These are phyloP conservation scores for Ploettnerulaceae sp. DNA, from an alignment of 2,329 filamentous ascomycete genomes.

Conservation along the genomic window DNA sequence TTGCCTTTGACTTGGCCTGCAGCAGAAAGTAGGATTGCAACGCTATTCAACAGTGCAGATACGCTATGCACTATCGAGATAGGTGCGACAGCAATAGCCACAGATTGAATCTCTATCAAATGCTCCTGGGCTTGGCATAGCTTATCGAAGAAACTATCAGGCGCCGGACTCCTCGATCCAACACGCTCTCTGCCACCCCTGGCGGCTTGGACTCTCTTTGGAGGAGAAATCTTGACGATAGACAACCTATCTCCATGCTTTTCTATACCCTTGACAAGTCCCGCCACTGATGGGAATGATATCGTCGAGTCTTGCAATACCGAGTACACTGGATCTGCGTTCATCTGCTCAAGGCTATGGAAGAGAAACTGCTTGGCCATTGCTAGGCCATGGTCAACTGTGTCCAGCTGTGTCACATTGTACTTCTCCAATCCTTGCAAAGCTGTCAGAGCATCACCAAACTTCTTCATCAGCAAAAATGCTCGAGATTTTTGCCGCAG, in stretches of 20 bases:
- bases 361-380: conserved; percentile 64
- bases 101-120: conserved; percentile 56
- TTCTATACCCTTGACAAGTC: conserved; percentile 20
- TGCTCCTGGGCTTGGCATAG: conserved; percentile 61
- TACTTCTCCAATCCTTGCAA: conserved; percentile 48
- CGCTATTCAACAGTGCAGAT: conserved; percentile 59
- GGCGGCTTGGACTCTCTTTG: conserved; percentile 19
- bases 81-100: conserved; percentile 45
- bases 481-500: conserved; percentile 47
- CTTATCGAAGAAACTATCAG: conserved; percentile 37
- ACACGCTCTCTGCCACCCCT: conserved; percentile 15
- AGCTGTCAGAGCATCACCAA: conserved; percentile 51
- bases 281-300: conserved; percentile 66
- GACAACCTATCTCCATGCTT: conserved; percentile 24
- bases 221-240: conserved; percentile 20
- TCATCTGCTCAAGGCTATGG: conserved; percentile 67
- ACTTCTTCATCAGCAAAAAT: conserved; percentile 43
- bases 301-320: conserved; percentile 90
- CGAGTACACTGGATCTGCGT: conserved; percentile 77
- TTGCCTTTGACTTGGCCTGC: conserved; percentile 46
- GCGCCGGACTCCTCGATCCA: conserved; percentile 22
- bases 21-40: conserved; percentile 61
- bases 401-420: conserved; percentile 39
- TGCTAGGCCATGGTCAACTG: conserved; percentile 50
- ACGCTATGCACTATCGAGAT: conserved; percentile 56